Conservation (phyloP, 768 basidiomycete species). For the Russula compacta region DNA sequence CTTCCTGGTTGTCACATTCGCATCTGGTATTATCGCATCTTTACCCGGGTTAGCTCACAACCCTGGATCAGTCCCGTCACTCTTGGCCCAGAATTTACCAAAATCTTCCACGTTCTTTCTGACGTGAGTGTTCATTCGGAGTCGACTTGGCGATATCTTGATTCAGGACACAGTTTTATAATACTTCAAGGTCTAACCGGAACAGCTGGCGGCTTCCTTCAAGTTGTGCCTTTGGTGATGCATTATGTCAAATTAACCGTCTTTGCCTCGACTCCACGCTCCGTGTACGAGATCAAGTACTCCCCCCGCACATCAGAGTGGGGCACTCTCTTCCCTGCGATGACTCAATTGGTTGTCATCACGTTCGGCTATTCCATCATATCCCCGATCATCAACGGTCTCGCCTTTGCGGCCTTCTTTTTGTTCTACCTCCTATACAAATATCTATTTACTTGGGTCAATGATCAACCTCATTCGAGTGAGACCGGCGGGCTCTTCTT, state of each 20-base stretch:
- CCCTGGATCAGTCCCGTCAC: slow-evolving; percentile 56
- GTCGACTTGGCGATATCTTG: background rate
- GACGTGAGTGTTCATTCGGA: slow-evolving; percentile 39
- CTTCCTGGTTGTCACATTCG: slow-evolving; percentile 83
- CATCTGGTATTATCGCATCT: slow-evolving; percentile 73
- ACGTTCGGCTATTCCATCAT: slow-evolving; percentile 80
- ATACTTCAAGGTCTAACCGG: slow-evolving; percentile 75
- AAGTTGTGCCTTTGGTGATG: slow-evolving; percentile 60
- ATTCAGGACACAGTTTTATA: slow-evolving; percentile 44
- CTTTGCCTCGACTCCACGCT: slow-evolving; percentile 81
- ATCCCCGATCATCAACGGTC: slow-evolving; percentile 88
- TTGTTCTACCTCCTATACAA: slow-evolving; percentile 78
- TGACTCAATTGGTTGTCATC: slow-evolving; percentile 78
- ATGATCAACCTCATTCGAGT: slow-evolving; percentile 53
- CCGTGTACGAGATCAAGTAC: slow-evolving; percentile 79
- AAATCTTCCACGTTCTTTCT: slow-evolving; percentile 85
- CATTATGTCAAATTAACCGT: slow-evolving; percentile 90
- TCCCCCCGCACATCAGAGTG: slow-evolving; percentile 52
- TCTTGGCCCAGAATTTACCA: slow-evolving; percentile 75
- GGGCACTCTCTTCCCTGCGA: slow-evolving; percentile 69
- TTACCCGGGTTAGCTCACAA: slow-evolving; percentile 53
- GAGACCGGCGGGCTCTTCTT: slow-evolving; percentile 95
- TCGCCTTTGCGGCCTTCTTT: slow-evolving; percentile 75
- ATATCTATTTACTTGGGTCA: slow-evolving; percentile 37
- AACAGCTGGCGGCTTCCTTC: slow-evolving; percentile 72